Evolutionary conservation across 257 asterid species (phyloP).

Genomic region (Solanum arcanum): DNA sequence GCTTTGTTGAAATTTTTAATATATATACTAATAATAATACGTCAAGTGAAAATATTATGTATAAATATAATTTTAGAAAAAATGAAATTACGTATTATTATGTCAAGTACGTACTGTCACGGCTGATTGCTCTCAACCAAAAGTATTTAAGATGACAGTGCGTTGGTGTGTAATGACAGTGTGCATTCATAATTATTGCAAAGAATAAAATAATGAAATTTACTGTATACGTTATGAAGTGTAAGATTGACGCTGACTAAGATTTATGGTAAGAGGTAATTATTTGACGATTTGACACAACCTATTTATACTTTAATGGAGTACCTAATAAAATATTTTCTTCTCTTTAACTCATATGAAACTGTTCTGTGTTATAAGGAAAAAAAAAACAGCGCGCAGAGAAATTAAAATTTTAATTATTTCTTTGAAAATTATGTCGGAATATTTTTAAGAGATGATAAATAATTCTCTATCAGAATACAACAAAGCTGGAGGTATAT

Average conservation of each 20-base stretch:
- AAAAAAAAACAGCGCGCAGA: too few species aligned
- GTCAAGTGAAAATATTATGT: background rate
- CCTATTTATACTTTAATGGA: background rate
- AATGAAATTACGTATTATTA: background rate
- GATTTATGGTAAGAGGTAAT: background rate
- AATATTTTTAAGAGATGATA: too few species aligned
- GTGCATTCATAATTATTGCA: background rate
- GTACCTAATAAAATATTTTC: background rate
- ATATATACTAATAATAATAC: too few species aligned
- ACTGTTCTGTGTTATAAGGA: too few species aligned
- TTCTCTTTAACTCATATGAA: too few species aligned
- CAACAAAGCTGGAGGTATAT: too few species aligned
- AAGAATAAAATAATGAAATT: background rate
- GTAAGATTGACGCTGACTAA: background rate
- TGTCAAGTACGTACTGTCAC: background rate
- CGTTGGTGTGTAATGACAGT: background rate
- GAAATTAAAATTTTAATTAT: too few species aligned
- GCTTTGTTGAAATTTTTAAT: too few species aligned
- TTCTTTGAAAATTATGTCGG: too few species aligned
- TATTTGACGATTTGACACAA: background rate
- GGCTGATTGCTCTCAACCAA: background rate
- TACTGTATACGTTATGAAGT: background rate
- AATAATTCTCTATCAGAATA: too few species aligned
- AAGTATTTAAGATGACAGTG: background rate
- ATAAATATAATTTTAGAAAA: too few species aligned